These are phyloP conservation scores for Mucor lusitanicus DNA, from an alignment of 371 early-diverging fungal genomes.

Conservation along the genomic window DNA sequence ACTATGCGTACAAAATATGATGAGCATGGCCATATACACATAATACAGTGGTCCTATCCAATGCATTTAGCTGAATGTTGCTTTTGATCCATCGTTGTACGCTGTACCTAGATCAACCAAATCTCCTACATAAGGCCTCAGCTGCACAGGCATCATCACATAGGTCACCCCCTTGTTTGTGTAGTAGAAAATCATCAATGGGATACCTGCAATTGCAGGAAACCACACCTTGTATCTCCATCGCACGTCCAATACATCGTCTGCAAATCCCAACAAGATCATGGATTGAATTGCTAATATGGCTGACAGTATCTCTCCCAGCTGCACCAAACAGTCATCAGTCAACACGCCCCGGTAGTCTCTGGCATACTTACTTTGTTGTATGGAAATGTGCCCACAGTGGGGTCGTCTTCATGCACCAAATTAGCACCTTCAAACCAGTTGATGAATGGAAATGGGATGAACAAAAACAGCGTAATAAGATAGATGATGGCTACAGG, in stretches of 20 bases:
- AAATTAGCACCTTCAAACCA: conserved; percentile 64
- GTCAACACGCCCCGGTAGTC: neutral
- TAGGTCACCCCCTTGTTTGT: conserved; percentile 88
- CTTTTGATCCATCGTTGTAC: neutral
- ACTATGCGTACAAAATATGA: conserved; percentile 95
- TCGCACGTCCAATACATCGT: conserved; percentile 95
- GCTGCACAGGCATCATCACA: conserved; percentile 83
- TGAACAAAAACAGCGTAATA: conserved; percentile 84
- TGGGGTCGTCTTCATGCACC: conserved; percentile 40
- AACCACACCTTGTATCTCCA: conserved; percentile 97
- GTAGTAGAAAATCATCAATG: conserved; percentile 92
- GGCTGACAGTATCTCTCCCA: conserved; percentile 87
- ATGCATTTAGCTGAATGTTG: neutral
- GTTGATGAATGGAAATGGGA: conserved; percentile 88
- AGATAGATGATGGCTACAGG: conserved; percentile 73
- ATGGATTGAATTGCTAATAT: conserved; percentile 90
- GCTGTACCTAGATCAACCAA: conserved; percentile 81
- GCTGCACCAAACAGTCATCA: conserved; percentile 30
- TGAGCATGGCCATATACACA: conserved; percentile 85
- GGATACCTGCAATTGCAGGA: conserved; percentile 92
- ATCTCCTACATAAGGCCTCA: conserved; percentile 73
- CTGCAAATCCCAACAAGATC: conserved; percentile 97
- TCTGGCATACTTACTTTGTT: conserved; percentile 52
- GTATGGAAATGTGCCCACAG: conserved; percentile 67
- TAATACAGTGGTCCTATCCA: conserved; percentile 84